Evolutionary conservation across 140 eudicot species (phyloP).

Genomic region (Ambrosia hybrid): DNA sequence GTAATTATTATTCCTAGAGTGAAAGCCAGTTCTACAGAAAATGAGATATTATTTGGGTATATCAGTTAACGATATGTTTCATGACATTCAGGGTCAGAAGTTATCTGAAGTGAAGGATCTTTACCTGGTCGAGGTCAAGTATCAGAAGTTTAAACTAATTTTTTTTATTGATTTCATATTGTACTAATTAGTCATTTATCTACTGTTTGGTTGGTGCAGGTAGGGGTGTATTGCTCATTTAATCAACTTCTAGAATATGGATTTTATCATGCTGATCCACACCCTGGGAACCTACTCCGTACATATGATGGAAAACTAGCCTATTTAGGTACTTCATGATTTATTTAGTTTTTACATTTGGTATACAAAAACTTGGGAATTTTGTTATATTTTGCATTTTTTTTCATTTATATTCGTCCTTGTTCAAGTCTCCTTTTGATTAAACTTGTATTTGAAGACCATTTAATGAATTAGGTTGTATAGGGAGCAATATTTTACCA

Average conservation of each 20-base stretch:
- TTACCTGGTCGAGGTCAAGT: conserved; percentile 77
- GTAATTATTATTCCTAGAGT: too few relatives aligned
- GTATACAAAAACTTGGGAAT: neutral
- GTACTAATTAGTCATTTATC: neutral
- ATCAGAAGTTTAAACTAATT: conserved; percentile 17
- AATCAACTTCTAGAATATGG: conserved; percentile 94
- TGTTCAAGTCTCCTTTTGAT: neutral
- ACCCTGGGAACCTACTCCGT: conserved; percentile 97
- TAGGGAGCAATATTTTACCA: neutral
- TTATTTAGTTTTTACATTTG: neutral
- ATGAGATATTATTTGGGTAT: neutral
- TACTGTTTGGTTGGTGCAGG: conserved; percentile 40
- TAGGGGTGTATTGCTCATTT: conserved; percentile 97
- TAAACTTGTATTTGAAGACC: neutral
- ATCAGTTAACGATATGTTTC: neutral
- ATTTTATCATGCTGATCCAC: conserved; percentile 99
- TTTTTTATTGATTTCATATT: conserved; percentile 4
- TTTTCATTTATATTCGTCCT: neutral
- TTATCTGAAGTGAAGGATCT: conserved; percentile 94
- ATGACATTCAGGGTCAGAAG: conserved; percentile 67
- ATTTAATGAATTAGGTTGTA: neutral
- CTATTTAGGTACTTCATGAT: conserved; percentile 70
- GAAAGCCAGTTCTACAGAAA: too few relatives aligned
- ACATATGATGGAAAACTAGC: conserved; percentile 95
- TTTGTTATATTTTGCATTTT: conserved; percentile 1